Conservation (phyloP, 306 rosid genomes). For the Macrotyloma uniflorum region DNA sequence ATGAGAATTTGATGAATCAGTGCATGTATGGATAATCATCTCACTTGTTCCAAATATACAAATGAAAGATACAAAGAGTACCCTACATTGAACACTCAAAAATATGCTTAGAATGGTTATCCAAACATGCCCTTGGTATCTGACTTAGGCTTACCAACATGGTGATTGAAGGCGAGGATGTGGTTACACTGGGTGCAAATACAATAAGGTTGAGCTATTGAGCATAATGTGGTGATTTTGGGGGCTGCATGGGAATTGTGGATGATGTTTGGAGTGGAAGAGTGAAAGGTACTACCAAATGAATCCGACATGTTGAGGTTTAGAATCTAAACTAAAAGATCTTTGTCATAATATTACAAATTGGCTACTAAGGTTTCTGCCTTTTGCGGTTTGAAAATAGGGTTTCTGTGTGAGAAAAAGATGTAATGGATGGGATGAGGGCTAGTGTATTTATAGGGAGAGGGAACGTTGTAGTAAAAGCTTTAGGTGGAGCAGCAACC, state of each 20-base stretch:
- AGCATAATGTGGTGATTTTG: slow-evolving; percentile 27
- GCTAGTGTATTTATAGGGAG: slow-evolving; percentile 41
- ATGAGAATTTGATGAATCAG: background rate
- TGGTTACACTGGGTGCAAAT: slow-evolving; percentile 46
- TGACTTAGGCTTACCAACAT: slow-evolving; percentile 40
- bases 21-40: background rate
- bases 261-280: slow-evolving; percentile 40
- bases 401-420: slow-evolving; percentile 40
- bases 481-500: slow-evolving; percentile 47
- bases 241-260: slow-evolving; percentile 36
- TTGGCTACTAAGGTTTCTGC: slow-evolving; percentile 4
- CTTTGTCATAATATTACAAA: background rate
- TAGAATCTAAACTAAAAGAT: slow-evolving; percentile 14
- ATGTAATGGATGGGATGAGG: slow-evolving; percentile 29
- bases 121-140: background rate
- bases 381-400: slow-evolving; percentile 14
- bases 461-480: slow-evolving; percentile 47
- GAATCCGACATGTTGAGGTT: slow-evolving; percentile 48
- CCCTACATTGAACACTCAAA: background rate
- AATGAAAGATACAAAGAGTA: background rate
- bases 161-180: slow-evolving; percentile 43
- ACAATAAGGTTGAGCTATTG: slow-evolving; percentile 42
- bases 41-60: background rate
- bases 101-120: background rate
- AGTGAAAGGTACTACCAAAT: slow-evolving; percentile 34